Percentiles rank a stretch among this genome's conserved stretches.
phyloP scores from a whole-genome alignment of 352 stramenopile species.

The Globisporangium emineosum region DNA sequence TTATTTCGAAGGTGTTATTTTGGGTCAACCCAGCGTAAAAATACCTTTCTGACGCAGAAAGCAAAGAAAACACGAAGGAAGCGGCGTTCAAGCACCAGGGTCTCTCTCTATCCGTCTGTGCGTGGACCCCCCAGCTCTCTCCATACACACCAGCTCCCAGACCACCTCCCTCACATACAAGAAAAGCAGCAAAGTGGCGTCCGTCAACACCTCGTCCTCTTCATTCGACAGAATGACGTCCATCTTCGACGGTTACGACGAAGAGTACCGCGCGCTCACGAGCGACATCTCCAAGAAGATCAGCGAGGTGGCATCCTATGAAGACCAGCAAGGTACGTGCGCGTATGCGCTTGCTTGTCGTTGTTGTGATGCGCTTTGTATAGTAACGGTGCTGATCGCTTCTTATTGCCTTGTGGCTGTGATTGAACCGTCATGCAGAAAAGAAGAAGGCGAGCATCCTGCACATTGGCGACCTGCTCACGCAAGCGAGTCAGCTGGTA shows the following conservation, averaged over 20 bases:
- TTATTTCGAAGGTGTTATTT: not conserved
- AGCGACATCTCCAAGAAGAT: conserved; percentile 89
- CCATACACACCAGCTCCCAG: too few relatives aligned
- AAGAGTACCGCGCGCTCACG: conserved; percentile 81
- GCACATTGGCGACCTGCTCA: conserved; percentile 76
- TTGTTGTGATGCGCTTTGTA: too few relatives aligned
- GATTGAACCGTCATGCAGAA: conserved; percentile 28
- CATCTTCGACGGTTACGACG: conserved; percentile 88
- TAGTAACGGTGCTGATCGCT: not conserved
- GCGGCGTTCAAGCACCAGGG: not conserved
- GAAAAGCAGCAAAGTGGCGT: conserved; percentile 10
- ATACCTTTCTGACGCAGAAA: conserved; percentile 9
- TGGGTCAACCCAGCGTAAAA: conserved; percentile 8
- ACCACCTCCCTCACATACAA: not conserved
- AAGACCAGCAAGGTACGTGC: conserved; percentile 69
- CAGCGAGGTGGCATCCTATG: conserved; percentile 83
- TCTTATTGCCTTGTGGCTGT: not conserved
- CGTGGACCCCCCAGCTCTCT: not conserved
- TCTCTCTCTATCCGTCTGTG: conserved; percentile 1
- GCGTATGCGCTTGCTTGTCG: not conserved
- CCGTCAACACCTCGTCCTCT: not conserved
- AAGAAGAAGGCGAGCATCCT: conserved; percentile 86
- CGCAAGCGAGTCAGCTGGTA: conserved; percentile 82
- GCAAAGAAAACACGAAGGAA: conserved; percentile 5
- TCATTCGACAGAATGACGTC: conserved; percentile 65